Base-by-base conservation (phyloP, 768 basidiomycete species). In the Russula griseocarnosa region DNA sequence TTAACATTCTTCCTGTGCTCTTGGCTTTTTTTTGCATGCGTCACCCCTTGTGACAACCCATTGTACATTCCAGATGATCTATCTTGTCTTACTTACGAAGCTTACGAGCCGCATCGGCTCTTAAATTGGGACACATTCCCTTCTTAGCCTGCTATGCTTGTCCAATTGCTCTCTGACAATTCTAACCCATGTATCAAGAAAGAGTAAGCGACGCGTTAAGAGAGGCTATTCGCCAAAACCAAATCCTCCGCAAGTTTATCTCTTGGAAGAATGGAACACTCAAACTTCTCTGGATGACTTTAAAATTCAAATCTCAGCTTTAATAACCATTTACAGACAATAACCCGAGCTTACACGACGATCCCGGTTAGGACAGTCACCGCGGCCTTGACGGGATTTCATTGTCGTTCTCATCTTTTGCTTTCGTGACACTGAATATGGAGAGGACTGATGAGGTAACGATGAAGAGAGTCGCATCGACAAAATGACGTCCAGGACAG, bases 401-500 rank as follows among this genome's bases (percentile, higher is more conserved):
- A 24, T 36, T 3, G 30, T 57, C 60, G 13, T 66, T 26, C 38
- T 61, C 26, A 46, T 68, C 64, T 26, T 59, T 60, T 16, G 67
- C 64, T 42, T 68, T 68, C 16, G 50, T 28, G 3, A 68, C n/a
- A 18, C 55, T 34, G 36, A 68, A 68, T 6, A 60, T 44, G 1
- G 67, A 58, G 26, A 67, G 28, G 11, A 68, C 38, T 0, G 67
- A 53, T 38, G 36, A 66, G 0, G 55, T 40, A 20, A 66, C 46
- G 9, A 71, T 50, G 50, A 64, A 71, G 2, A 71, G 49, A 3
- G 58, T 66, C 22, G 61, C 44, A 16, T 71, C 70, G 0, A 62
- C 70, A n/a, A 71, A 46, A 26, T 69, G 63, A 24, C 67, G 67
- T 11, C 70, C 70, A 0, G 70, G 68, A 47, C 70, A 71, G 55